These are phyloP conservation scores for Coniella vitis DNA, from an alignment of 2,329 filamentous ascomycete genomes.

Conservation along the genomic window DNA sequence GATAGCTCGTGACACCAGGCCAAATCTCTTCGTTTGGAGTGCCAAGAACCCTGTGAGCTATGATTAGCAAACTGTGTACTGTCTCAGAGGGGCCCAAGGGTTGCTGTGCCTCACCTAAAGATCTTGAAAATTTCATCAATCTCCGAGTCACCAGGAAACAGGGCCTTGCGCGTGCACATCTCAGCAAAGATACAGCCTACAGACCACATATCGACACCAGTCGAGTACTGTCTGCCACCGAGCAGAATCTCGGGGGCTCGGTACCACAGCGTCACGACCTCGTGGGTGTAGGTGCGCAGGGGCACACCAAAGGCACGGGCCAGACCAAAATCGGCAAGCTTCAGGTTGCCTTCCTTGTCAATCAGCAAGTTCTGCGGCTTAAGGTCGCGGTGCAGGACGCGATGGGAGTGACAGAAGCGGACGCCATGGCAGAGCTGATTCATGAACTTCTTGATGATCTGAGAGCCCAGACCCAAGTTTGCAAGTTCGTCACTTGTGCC, in stretches of 20 bases:
- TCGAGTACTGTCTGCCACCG: conserved; percentile 82
- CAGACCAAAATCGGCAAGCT: conserved; percentile 79
- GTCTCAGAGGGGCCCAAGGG: not conserved
- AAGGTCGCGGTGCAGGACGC: conserved; percentile 75
- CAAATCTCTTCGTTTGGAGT: conserved; percentile 73
- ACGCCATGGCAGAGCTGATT: conserved; percentile 74
- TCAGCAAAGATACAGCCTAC: conserved; percentile 87
- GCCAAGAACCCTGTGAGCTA: conserved; percentile 54
- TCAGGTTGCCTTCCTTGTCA: conserved; percentile 77
- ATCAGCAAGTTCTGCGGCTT: conserved; percentile 85
- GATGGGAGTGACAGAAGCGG: conserved; percentile 78
- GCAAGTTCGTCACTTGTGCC: conserved; percentile 58
- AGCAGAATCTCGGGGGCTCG: conserved; percentile 80
- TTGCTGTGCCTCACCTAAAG: conserved; percentile 56
- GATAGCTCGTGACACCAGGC: conserved; percentile 83
- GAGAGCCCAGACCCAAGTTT: conserved; percentile 64
- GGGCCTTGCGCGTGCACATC: conserved; percentile 84
- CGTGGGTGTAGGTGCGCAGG: conserved; percentile 81
- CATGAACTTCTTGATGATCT: conserved; percentile 89
- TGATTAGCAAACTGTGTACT: conserved; percentile 16
- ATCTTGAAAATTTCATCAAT: conserved; percentile 96
- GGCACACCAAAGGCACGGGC: conserved; percentile 87
- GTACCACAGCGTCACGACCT: conserved; percentile 89
- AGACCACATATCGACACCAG: conserved; percentile 92
- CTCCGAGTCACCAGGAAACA: conserved; percentile 85